phyloP scores from a whole-genome alignment of 1,139 yeast species.

The Lodderomyces margitis region DNA sequence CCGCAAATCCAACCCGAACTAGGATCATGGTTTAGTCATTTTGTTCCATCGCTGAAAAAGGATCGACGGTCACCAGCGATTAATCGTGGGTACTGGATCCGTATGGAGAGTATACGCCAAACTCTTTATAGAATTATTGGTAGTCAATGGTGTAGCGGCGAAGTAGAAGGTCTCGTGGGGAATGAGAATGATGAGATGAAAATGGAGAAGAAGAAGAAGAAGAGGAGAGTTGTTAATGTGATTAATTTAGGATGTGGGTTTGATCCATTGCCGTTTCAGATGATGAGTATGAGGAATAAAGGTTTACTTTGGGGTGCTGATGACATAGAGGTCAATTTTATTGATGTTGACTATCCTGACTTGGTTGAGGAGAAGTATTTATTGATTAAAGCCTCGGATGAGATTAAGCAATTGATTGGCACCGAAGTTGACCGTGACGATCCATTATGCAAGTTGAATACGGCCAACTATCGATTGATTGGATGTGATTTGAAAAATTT shows the following conservation, averaged over 20 bases:
- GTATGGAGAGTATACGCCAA: conserved; percentile 68
- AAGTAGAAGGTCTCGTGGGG: too few species aligned
- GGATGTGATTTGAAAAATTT: conserved; percentile 69
- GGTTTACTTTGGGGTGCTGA: not conserved
- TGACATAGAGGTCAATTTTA: conserved; percentile 34
- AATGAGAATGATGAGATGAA: not conserved
- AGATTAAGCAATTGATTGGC: conserved; percentile 50
- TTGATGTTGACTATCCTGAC: conserved; percentile 78
- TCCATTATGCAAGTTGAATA: conserved; percentile 35
- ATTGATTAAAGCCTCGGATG: conserved; percentile 49
- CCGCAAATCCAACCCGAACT: conserved; percentile 37
- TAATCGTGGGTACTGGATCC: conserved; percentile 80
- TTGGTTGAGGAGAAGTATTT: conserved; percentile 52
- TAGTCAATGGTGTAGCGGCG: too few species aligned
- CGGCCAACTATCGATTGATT: conserved; percentile 54
- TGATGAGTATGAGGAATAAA: conserved; percentile 26
- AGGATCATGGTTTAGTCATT: conserved; percentile 58
- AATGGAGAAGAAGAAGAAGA: too few species aligned
- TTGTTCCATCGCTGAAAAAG: conserved; percentile 60
- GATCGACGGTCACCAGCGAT: conserved; percentile 72
- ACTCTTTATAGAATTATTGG: conserved; percentile 27
- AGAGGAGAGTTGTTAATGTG: conserved; percentile 28
- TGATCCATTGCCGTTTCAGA: conserved; percentile 74
- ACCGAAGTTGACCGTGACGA: conserved; percentile 12
- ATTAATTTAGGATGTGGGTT: conserved; percentile 82